Evolutionary conservation across 1,139 yeast genomes (phyloP), one percentile per base, ranked within the genome.

Genomic region (Yamadazyma atlantica): DNA sequence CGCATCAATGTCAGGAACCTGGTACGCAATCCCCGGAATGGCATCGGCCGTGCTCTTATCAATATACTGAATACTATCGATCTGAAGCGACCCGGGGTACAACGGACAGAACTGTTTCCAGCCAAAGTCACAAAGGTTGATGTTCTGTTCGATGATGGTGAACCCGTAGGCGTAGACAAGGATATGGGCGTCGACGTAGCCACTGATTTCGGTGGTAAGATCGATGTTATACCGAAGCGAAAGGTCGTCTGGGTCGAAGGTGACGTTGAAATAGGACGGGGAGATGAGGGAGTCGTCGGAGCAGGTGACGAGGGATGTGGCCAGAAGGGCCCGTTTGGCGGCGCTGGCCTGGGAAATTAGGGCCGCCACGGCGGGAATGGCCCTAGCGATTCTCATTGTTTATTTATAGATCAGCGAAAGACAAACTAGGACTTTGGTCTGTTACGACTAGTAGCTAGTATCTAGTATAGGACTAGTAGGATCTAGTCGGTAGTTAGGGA

Each of bases 71-170:
- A 82, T 64, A 30, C 88, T 78, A 43, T 84, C 83, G 33, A 85
- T 71, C 52, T 82, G 83, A 53, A 85, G 71, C 18, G 76, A 57
- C 17, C 92, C 92, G 0, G 92, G 88, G 48, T 67, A 80, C 30
- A 85, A 57, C 1, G 92, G 92, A 62, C 94, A 85, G 54, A 85
- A 84, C 60, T 85, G 92, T 54, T 82, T 83, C 86, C 89, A 82
- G 16, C 78, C 80, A 41, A 82, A 55, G 14, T 51, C 35, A 64
- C 94, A 85, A 48, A 82, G 54, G 49, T 83, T 75, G 36, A 84
- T 60, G 4, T 57, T 54, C 48, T 69, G 65, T 10, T 73, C 65
- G 45, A 84, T 80, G 52, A 84, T 73, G 38, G 68, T 58, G 60
- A 85, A 82, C 1, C 94, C 94, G 54, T 84, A 85, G 4, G 92